Evolutionary conservation across 2,329 filamentous ascomycete species (phyloP).

Genomic region (Colletotrichum higginsianum): DNA sequence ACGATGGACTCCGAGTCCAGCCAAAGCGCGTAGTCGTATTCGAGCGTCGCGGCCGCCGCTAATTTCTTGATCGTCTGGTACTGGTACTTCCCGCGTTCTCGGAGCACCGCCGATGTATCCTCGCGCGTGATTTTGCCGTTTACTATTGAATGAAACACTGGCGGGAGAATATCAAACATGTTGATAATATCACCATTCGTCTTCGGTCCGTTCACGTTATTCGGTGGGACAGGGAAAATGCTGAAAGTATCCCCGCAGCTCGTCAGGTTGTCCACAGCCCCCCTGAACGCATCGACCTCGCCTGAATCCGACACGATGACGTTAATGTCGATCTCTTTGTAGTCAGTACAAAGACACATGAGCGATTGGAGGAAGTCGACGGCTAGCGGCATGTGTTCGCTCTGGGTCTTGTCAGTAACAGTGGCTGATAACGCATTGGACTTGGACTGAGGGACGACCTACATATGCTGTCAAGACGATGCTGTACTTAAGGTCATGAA

Average conservation of each 20-base stretch:
- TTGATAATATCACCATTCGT: slow-evolving; percentile 23
- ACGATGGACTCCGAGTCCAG: slow-evolving; percentile 34
- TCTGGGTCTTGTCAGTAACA: neutral
- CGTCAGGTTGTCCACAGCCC: slow-evolving; percentile 9
- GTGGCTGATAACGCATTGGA: neutral
- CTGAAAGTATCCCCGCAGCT: slow-evolving; percentile 20
- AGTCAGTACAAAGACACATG: slow-evolving; percentile 34
- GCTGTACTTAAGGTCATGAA: slow-evolving; percentile 4
- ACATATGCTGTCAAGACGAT: slow-evolving; percentile 36
- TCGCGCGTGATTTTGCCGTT: neutral
- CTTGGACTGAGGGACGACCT: neutral
- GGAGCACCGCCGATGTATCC: slow-evolving; percentile 25
- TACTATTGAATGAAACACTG: neutral
- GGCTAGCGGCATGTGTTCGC: slow-evolving; percentile 12
- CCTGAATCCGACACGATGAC: slow-evolving; percentile 20
- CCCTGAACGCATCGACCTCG: slow-evolving; percentile 5
- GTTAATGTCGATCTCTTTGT: slow-evolving; percentile 24
- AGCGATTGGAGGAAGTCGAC: slow-evolving; percentile 31
- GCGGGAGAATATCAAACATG: slow-evolving; percentile 28
- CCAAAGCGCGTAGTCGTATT: slow-evolving; percentile 35
- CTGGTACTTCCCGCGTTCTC: slow-evolving; percentile 19
- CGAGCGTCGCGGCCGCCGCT: slow-evolving; percentile 15
- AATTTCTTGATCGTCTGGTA: slow-evolving; percentile 37
- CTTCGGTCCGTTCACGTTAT: slow-evolving; percentile 20
- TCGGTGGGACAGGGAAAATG: slow-evolving; percentile 18